Base-by-base conservation (phyloP, 176 grass and related monocot species). In the Neostapfia colusana region DNA sequence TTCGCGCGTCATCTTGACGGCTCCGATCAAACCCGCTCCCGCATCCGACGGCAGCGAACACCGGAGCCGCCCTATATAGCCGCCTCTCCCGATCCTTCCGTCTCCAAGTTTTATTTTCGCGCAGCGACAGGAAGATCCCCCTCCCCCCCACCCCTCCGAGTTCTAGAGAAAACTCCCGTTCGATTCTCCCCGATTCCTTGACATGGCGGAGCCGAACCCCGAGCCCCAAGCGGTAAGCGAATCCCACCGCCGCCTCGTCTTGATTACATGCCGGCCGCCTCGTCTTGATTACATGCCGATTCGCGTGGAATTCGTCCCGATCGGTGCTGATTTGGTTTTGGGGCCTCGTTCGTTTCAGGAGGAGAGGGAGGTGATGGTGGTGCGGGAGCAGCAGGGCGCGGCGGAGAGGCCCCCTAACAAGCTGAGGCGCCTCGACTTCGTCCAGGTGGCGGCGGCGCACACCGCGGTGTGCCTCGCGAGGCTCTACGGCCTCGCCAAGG, bases 401-500 rank as follows among this genome's bases (percentile, higher is more conserved):
- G 34, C 35, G 44, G 45, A 26, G 78, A 44, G 6, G 73, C 31
- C 34, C 72, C 28, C 35, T 38, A 61, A 69, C 55, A 66, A 37
- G 70, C 81, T 95, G 79, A 92, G 81, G 80, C 77, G 87, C 81
- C 83, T 99, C 36, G 87, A 74, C 25, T 99, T 99, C 83, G 69
- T 95, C 24, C 74, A 63, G 35, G 80, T 79, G 24, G 77, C 70
- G 34, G 85, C 83, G 55, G 68, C 82, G 43, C 85, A 92, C 51
- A 80, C 85, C 42, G 60, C 72, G 31, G 23, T 90, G 76, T 92
- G 82, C 83, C 13, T 85, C 16, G 76, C 54, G 34, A 84, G 73
- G 26, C 65, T 92, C 1, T 99, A 99, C 85, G 77, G 79, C 2
- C 84, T 90, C 54, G 95, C 92, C 35, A 95, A 88, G 89, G 89